phyloP scores from a whole-genome alignment of 345 rosid species.

The Camelina sativa region DNA sequence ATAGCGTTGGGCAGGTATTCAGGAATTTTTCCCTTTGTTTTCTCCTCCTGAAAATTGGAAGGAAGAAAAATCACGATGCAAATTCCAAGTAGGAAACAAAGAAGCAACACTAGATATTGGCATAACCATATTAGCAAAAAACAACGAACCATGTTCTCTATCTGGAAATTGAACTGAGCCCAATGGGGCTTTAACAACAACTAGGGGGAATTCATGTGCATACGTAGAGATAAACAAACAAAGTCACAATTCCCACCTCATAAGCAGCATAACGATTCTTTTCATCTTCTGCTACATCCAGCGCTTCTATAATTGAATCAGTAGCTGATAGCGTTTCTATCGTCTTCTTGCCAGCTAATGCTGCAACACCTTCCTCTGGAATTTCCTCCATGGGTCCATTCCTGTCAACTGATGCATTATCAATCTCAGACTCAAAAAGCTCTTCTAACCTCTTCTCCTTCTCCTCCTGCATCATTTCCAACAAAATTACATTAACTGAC shows the following conservation, averaged over 20 bases:
- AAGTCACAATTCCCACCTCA: constrained; percentile 54
- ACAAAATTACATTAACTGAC: neutral
- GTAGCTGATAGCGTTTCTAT: constrained; percentile 76
- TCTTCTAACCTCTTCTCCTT: constrained; percentile 94
- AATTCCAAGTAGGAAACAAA: constrained; percentile 3
- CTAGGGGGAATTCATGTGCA: constrained; percentile 5
- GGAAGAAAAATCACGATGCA: constrained; percentile 20
- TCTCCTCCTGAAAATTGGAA: constrained; percentile 68
- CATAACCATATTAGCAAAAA: neutral
- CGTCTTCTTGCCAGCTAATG: constrained; percentile 86
- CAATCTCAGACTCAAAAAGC: constrained; percentile 88
- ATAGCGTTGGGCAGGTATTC: constrained; percentile 67
- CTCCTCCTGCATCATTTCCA: constrained; percentile 78
- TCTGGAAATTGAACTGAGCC: no score
- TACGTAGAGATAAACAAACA: neutral
- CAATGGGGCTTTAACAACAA: neutral
- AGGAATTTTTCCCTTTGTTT: constrained; percentile 54
- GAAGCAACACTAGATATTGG: neutral
- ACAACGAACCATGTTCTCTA: neutral
- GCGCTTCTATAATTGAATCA: constrained; percentile 78
- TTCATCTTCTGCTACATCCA: constrained; percentile 81
- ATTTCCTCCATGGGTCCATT: constrained; percentile 68
- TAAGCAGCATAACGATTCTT: constrained; percentile 61
- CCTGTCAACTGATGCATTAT: constrained; percentile 65
- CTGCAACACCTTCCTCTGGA: constrained; percentile 93